Conservation (phyloP, 1,284 basidiomycete genomes). For the Ceratobasidium sp. region DNA sequence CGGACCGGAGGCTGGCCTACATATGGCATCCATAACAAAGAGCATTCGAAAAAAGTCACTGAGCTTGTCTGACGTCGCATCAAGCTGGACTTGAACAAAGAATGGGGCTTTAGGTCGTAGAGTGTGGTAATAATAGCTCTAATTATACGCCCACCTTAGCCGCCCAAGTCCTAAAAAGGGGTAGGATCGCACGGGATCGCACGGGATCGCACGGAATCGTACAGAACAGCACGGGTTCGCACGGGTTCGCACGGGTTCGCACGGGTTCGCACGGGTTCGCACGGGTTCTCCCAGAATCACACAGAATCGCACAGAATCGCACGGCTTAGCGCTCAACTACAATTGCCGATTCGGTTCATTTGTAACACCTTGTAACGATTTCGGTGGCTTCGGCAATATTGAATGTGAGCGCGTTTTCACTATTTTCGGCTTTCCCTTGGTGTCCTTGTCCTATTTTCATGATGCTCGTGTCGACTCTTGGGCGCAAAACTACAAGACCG, state of each 20-base stretch:
- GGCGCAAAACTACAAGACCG: too few species aligned
- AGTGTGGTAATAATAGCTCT: background rate
- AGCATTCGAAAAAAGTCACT: too few species aligned
- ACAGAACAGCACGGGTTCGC: background rate
- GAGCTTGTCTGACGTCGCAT: too few species aligned
- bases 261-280: background rate
- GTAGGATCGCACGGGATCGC: background rate
- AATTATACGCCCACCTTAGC: background rate
- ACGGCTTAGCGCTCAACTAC: background rate
- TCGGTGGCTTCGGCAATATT: too few species aligned
- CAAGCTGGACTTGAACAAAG: background rate
- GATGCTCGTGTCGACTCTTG: too few species aligned
- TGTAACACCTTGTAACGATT: too few species aligned
- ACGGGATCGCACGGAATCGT: background rate
- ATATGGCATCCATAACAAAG: too few species aligned
- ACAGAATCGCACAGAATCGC: too few species aligned
- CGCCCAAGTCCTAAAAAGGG: background rate
- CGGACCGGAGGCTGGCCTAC: background rate
- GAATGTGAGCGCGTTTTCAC: too few species aligned
- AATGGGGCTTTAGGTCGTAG: background rate
- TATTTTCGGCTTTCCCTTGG: too few species aligned
- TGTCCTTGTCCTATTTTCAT: too few species aligned
- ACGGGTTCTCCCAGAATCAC: background rate
- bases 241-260: background rate
- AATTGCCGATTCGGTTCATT: background rate